phyloP scores from a whole-genome alignment of 768 basidiomycete species.

The Psilocybe tampanensis region DNA sequence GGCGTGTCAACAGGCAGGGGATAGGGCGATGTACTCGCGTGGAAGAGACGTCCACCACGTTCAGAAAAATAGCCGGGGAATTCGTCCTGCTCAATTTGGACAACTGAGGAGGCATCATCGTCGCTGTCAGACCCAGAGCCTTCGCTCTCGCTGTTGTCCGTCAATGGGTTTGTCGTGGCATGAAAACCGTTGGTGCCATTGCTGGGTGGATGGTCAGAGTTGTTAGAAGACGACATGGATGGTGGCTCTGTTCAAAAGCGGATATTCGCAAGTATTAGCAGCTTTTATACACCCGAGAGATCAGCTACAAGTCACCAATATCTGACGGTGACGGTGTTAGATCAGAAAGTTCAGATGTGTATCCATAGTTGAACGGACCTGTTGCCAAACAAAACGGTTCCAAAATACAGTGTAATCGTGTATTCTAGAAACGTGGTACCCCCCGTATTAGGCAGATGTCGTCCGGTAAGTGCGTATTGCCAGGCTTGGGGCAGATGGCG shows the following conservation, averaged over 20 bases:
- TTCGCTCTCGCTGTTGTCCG: neutral
- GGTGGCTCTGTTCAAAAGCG: constrained; percentile 5
- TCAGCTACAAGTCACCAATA: constrained; percentile 3
- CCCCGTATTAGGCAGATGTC: neutral
- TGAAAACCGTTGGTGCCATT: neutral
- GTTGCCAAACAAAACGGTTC: constrained; percentile 10
- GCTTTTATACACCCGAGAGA: constrained; percentile 4
- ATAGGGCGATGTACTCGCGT: constrained; percentile 68
- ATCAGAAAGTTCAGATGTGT: constrained; percentile 10
- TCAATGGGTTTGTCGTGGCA: neutral
- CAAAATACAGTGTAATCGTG: neutral
- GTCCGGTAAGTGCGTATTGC: too few relatives aligned
- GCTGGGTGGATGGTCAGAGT: neutral
- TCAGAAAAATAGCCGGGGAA: constrained; percentile 65
- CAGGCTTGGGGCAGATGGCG: neutral
- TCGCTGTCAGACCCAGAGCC: neutral
- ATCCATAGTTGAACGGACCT: constrained; percentile 12
- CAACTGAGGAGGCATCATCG: constrained; percentile 17
- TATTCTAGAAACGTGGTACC: constrained; percentile 7
- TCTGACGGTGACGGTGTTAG: constrained; percentile 14
- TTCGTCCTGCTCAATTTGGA: constrained; percentile 39
- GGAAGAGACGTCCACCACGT: constrained; percentile 63
- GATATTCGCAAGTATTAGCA: constrained; percentile 3
- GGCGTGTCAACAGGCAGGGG: constrained; percentile 71
- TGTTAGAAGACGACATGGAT: neutral